phyloP scores from a whole-genome alignment of 768 basidiomycete genomes.

The Ramaria sp. region DNA sequence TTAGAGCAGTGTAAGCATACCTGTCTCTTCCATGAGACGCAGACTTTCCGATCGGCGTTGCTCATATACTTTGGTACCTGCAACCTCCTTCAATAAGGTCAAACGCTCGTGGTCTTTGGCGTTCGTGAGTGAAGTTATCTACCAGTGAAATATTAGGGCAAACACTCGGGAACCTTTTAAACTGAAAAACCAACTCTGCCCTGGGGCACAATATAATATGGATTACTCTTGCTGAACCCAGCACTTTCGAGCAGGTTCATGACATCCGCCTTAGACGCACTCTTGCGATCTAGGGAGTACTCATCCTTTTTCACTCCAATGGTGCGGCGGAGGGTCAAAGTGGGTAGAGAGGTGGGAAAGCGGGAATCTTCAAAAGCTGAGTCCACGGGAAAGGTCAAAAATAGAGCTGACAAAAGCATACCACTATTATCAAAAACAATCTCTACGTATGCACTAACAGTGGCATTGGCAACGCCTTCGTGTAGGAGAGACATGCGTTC shows the following conservation, averaged over 20 bases:
- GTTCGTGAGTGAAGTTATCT: conserved; percentile 96
- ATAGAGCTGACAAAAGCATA: neutral
- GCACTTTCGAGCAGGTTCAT: conserved; percentile 96
- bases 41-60: conserved; percentile 84
- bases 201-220: conserved; percentile 98
- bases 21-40: conserved; percentile 94
- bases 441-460: conserved; percentile 83
- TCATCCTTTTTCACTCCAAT: conserved; percentile 99
- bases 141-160: conserved; percentile 4
- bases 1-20: conserved; percentile 11
- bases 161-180: neutral
- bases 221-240: conserved; percentile 96
- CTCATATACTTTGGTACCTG: conserved; percentile 97
- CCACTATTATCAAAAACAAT: conserved; percentile 9
- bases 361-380: conserved; percentile 48
- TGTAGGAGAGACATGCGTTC: conserved; percentile 90
- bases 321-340: conserved; percentile 81
- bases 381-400: neutral
- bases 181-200: conserved; percentile 57
- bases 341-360: conserved; percentile 85
- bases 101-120: conserved; percentile 93
- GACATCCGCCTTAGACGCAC: conserved; percentile 90
- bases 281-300: conserved; percentile 94
- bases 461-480: conserved; percentile 83
- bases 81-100: conserved; percentile 93